Base-by-base conservation (phyloP, 1,284 basidiomycete genomes). In the Fistulina hepatica region DNA sequence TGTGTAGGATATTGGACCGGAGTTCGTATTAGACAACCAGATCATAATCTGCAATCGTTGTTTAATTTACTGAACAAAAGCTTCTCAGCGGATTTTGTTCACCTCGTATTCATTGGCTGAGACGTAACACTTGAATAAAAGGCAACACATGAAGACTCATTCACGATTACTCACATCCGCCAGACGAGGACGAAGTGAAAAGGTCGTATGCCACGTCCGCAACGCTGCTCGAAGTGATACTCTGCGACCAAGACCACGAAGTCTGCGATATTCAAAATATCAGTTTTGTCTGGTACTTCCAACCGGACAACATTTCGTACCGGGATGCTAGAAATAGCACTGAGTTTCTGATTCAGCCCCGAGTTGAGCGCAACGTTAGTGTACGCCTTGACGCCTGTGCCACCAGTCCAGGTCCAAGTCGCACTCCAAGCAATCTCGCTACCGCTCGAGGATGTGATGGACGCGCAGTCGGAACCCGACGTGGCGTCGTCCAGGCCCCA, bases 371-470 rank as follows among this genome's bases (percentile, higher is more conserved):
- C 62, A 16, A 76, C 58, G 52, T 79, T 73, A 24, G 73, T 63
- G 56, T 66, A 81, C 49, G 70, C 77, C 63, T 79, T 80, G 39
- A 81, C 63, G 19, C 63, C 60, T n/a, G n/a, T n/a, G n/a, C n/a
- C n/a, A 22, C 71, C 74, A 2, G 42, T 49, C 76, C 76, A 81
- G 6, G 32, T 37, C 43, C 43, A 47, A 34, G 43, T 45, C 16
- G 41, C 42, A 31, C 23, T 43, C 46, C 46, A 47, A 1, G 63
- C 54, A 27, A 76, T 48, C 3, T 54, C 69, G 20, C 48, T 60
- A 2, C 65, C 72, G 37, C 54, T 60, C 44, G 69, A 40, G 13
- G 65, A 69, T 1, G 54, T 55, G 48, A 79, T 44, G 22, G 60
- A 53, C n/a, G 74, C 64, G 50, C 76, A 77, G 44, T 73, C 68